Percentiles rank a stretch among this genome's conserved stretches.
These are phyloP conservation scores for Malassezia arunalokei DNA, from an alignment of 1,284 basidiomycete species.

Conservation along the genomic window DNA sequence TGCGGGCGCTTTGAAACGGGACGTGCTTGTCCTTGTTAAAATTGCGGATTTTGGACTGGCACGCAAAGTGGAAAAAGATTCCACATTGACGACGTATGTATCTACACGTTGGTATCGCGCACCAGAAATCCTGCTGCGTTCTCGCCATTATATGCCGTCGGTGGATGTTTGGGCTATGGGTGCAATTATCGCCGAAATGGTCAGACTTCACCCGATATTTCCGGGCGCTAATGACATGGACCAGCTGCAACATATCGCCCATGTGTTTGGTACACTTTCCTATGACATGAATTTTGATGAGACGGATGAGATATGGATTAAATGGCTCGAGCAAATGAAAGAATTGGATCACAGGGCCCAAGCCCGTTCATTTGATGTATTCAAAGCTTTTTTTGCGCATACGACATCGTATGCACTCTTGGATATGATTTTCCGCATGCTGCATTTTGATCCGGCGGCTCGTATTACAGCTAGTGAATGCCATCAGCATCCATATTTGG, in stretches of 20 bases:
- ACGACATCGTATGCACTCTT: conserved; percentile 55
- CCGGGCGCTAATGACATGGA: conserved; percentile 93
- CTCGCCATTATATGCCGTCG: conserved; percentile 82
- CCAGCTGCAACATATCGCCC: conserved; percentile 78
- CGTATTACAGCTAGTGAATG: conserved; percentile 77
- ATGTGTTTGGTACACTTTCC: conserved; percentile 87
- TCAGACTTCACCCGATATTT: conserved; percentile 89
- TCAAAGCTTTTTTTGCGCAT: conserved; percentile 5
- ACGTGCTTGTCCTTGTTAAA: conserved; percentile 93
- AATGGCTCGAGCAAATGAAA: conserved; percentile 73
- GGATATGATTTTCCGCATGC: conserved; percentile 79
- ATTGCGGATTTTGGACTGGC: conserved; percentile 97
- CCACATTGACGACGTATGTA: conserved; percentile 97
- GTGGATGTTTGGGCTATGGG: conserved; percentile 99
- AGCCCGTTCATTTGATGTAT: conserved; percentile 53
- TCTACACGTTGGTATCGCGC: conserved; percentile 98
- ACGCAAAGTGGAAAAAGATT: conserved; percentile 70
- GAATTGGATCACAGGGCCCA: conserved; percentile 79
- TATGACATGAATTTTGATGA: conserved; percentile 58
- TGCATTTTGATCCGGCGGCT: conserved; percentile 78
- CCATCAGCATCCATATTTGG: conserved; percentile 75
- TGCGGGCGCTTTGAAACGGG: conserved; percentile 50
- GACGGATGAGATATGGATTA: conserved; percentile 68
- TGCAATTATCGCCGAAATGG: conserved; percentile 90
- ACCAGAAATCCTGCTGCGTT: conserved; percentile 84